Percentiles rank a stretch among this genome's conserved stretches.
Conservation (phyloP, 352 stramenopile species). For the Globisporangium cystogenes region DNA sequence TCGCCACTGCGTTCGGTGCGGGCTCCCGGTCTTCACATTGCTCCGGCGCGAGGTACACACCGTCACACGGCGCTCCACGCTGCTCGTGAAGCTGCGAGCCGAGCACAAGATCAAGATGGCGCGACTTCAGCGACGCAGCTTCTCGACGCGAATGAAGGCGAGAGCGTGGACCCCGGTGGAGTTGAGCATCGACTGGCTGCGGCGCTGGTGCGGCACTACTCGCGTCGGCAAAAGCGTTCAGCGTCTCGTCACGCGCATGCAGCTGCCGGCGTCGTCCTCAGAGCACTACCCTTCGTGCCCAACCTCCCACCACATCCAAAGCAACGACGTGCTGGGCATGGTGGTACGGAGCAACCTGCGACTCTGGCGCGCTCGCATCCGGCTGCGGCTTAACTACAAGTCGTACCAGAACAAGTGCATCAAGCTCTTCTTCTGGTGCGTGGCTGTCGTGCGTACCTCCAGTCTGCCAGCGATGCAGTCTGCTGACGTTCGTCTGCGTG, state of each 20-base stretch:
- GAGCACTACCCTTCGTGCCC: slow-evolving; percentile 38
- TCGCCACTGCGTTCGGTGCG: slow-evolving; percentile 53
- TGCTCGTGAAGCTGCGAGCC: slow-evolving; percentile 39
- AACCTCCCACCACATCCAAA: slow-evolving; percentile 43
- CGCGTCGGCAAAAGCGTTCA: slow-evolving; percentile 17
- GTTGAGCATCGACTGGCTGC: slow-evolving; percentile 5
- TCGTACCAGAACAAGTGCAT: slow-evolving; percentile 75
- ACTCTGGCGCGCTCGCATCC: slow-evolving; percentile 58
- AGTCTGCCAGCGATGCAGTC: no score
- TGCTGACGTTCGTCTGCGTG: neutral
- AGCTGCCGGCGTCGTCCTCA: slow-evolving; percentile 41
- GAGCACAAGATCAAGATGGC: slow-evolving; percentile 19
- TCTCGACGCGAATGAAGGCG: slow-evolving; percentile 22
- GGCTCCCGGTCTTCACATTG: slow-evolving; percentile 51
- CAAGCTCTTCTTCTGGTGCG: slow-evolving; percentile 67
- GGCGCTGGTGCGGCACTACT: slow-evolving; percentile 15
- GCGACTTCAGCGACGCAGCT: slow-evolving; percentile 11
- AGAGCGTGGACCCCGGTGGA: slow-evolving; percentile 13
- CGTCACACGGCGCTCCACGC: slow-evolving; percentile 23
- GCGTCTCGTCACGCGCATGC: slow-evolving; percentile 18
- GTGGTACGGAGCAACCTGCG: slow-evolving; percentile 67
- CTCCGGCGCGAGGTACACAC: slow-evolving; percentile 21
- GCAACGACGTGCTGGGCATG: slow-evolving; percentile 42
- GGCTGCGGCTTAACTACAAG: slow-evolving; percentile 66
- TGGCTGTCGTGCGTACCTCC: neutral